Evolutionary conservation across 768 basidiomycete genomes (phyloP).

Genomic region (Calocera cornea): DNA sequence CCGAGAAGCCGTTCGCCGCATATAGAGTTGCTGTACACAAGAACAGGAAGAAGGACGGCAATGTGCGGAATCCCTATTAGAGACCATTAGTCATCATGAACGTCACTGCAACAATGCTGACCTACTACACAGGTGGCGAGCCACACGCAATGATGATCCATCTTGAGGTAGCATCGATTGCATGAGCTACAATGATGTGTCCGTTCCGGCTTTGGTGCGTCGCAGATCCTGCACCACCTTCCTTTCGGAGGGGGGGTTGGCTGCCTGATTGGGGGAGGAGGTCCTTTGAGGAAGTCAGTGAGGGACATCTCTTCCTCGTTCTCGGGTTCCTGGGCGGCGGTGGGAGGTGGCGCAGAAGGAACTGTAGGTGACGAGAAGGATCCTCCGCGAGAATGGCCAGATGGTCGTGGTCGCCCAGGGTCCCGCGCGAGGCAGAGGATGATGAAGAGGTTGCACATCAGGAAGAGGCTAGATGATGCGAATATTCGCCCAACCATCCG

Average conservation of each 20-base stretch:
- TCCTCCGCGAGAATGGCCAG: neutral
- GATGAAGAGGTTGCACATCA: neutral
- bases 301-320: neutral
- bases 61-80: neutral
- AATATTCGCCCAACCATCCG: neutral
- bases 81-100: neutral
- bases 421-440: neutral
- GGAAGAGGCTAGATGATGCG: neutral
- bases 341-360: neutral
- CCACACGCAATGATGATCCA: slow-evolving; percentile 1
- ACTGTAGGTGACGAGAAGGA: neutral
- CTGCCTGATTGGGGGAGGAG: neutral
- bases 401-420: neutral
- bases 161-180: neutral
- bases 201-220: neutral
- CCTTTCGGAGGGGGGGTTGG: neutral
- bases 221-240: neutral
- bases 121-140: neutral
- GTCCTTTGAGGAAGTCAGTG: neutral
- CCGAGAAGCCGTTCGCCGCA: neutral
- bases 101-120: neutral
- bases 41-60: neutral
- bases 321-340: neutral
- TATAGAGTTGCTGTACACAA: neutral
- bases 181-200: slow-evolving; percentile 2